A percentile compares a stretch with the other conserved stretches of the same genome.
Evolutionary conservation across 257 asterid genomes (phyloP).

Genomic region (Solanum dulcamara): DNA sequence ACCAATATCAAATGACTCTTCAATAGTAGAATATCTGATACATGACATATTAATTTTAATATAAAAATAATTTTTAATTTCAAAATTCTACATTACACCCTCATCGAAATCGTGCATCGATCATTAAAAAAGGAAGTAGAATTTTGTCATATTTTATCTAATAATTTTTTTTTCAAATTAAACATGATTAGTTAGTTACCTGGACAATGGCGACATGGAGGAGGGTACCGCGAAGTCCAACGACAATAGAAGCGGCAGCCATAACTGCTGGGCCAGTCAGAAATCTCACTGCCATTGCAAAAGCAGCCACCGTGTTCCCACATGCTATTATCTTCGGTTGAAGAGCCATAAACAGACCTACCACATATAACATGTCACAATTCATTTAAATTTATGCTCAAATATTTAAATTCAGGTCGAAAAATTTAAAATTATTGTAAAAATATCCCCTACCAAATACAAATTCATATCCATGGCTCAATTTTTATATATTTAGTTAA

Average conservation of each 20-base stretch:
- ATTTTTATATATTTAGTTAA: background rate
- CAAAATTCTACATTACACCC: no score
- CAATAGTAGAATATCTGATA: no score
- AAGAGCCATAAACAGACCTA: conserved; percentile 16
- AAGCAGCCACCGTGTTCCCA: conserved; percentile 13
- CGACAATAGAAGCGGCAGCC: conserved; percentile 12
- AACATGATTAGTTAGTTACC: background rate
- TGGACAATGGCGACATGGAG: conserved; percentile 14
- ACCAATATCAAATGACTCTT: no score
- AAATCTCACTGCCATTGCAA: conserved; percentile 19
- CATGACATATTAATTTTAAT: no score
- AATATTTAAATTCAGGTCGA: background rate
- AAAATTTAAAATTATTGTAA: background rate
- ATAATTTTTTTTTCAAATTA: no score
- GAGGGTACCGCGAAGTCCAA: conserved; percentile 16
- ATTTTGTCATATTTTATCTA: background rate
- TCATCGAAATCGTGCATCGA: no score
- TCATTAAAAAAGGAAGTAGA: no score
- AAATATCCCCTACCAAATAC: background rate
- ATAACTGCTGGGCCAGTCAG: conserved; percentile 13
- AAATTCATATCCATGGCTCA: background rate
- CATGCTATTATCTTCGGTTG: conserved; percentile 17
- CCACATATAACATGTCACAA: background rate
- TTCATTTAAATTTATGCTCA: background rate
- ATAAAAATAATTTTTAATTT: no score